Evolutionary conservation across 495 filamentous ascomycete genomes (phyloP).

Genomic region (Durotheca rogersii): DNA sequence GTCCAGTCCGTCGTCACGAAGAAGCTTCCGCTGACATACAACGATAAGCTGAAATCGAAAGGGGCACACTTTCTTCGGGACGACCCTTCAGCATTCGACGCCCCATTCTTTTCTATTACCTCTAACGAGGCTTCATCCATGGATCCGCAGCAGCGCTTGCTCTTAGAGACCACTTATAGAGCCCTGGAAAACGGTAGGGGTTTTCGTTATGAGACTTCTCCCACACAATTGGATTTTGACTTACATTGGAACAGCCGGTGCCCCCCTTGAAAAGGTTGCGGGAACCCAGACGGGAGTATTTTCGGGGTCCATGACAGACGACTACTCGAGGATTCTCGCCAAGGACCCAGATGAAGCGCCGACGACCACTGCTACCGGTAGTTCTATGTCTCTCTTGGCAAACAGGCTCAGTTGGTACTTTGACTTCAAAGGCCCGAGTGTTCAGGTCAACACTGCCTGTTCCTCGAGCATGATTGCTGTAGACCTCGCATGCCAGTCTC

Average conservation of each 20-base stretch:
- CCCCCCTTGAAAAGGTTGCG: slow-evolving; percentile 23
- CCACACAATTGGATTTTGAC: neutral
- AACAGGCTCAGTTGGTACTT: slow-evolving; percentile 57
- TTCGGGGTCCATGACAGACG: slow-evolving; percentile 33
- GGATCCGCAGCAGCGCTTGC: slow-evolving; percentile 37
- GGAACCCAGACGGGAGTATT: slow-evolving; percentile 34
- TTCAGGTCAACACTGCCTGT: slow-evolving; percentile 76
- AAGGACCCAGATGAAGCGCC: slow-evolving; percentile 33
- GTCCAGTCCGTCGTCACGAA: too few species aligned
- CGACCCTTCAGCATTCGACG: slow-evolving; percentile 50
- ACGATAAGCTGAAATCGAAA: neutral
- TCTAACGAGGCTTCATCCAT: slow-evolving; percentile 51
- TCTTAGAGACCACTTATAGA: slow-evolving; percentile 56
- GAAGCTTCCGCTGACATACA: neutral
- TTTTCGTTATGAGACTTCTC: too few species aligned
- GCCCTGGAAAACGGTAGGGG: slow-evolving; percentile 42
- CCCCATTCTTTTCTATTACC: slow-evolving; percentile 59
- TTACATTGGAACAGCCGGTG: slow-evolving; percentile 19
- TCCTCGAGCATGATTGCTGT: slow-evolving; percentile 61
- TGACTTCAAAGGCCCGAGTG: slow-evolving; percentile 48
- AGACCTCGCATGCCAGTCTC: slow-evolving; percentile 71
- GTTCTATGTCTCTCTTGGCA: slow-evolving; percentile 43
- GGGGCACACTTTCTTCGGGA: slow-evolving; percentile 43
- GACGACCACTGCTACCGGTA: slow-evolving; percentile 31
- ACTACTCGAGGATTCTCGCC: slow-evolving; percentile 31